phyloP scores from a whole-genome alignment of 371 early-diverging fungal genomes.

The Apophysomyces sp. region DNA sequence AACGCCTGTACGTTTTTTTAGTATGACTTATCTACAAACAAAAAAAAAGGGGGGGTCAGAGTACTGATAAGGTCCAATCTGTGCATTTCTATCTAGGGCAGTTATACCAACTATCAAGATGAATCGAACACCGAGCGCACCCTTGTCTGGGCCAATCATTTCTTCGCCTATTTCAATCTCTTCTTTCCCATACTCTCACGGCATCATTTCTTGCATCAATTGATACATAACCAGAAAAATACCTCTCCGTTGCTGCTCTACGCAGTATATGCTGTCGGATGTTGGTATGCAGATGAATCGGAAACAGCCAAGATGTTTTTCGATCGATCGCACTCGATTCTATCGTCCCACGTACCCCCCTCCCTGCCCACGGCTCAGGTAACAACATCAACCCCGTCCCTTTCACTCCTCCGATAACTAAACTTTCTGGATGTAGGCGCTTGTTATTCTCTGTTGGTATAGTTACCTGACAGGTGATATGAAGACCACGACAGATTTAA shows the following conservation, averaged over 20 bases:
- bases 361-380: slow-evolving; percentile 32
- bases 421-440: slow-evolving; percentile 21
- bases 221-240: slow-evolving; percentile 11
- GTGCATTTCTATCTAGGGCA: slow-evolving; percentile 37
- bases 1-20: slow-evolving; percentile 38
- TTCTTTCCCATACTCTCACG: slow-evolving; percentile 42
- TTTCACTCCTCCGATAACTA: not conserved
- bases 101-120: slow-evolving; percentile 17
- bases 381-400: slow-evolving; percentile 1
- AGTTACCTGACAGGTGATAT: slow-evolving; percentile 31
- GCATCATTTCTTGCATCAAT: slow-evolving; percentile 28
- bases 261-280: slow-evolving; percentile 37
- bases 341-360: slow-evolving; percentile 1
- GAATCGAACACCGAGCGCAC: slow-evolving; percentile 7
- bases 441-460: slow-evolving; percentile 44
- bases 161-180: slow-evolving; percentile 39
- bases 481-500: slow-evolving; percentile 20
- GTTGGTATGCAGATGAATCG: slow-evolving; percentile 15
- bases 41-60: slow-evolving; percentile 1
- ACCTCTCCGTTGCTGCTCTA: slow-evolving; percentile 27
- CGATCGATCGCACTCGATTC: not conserved
- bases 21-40: not conserved
- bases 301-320: slow-evolving; percentile 6
- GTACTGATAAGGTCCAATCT: slow-evolving; percentile 46
- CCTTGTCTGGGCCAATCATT: slow-evolving; percentile 23